Percentiles rank a stretch among this genome's conserved stretches.
Evolutionary conservation across 2,329 filamentous ascomycete genomes (phyloP).

Genomic region (Penicillium sp.): DNA sequence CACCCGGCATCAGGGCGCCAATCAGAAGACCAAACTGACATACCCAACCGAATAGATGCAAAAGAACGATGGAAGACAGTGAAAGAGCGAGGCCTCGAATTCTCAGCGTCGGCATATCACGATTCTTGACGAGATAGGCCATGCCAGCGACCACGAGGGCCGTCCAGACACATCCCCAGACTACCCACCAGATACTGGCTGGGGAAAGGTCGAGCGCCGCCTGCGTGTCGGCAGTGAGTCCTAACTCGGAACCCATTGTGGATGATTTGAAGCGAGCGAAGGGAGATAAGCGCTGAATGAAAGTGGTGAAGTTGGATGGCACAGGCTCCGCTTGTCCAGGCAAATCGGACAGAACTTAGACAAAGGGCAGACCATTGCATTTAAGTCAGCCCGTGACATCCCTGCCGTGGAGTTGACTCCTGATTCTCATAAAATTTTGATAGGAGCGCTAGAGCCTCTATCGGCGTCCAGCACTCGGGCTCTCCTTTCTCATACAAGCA

Average conservation of each 20-base stretch:
- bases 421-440: no score
- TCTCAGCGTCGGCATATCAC: constrained; percentile 31
- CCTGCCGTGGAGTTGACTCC: no score
- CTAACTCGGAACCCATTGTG: constrained; percentile 28
- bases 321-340: background rate
- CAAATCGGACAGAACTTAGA: background rate
- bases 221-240: constrained; percentile 23
- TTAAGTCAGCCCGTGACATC: background rate
- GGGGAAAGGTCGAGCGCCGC: constrained; percentile 15
- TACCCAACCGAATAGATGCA: constrained; percentile 36
- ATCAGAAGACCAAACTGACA: constrained; percentile 33
- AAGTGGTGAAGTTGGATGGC: constrained; percentile 15
- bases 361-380: background rate
- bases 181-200: constrained; percentile 26
- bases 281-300: constrained; percentile 7
- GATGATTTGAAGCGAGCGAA: background rate
- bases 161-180: constrained; percentile 30
- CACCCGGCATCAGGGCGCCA: constrained; percentile 41
- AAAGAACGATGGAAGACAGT: constrained; percentile 31
- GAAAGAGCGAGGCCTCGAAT: constrained; percentile 36
- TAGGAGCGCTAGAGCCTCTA: no score
- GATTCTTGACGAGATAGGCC: constrained; percentile 28
- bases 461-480: no score
- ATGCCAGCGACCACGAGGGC: constrained; percentile 25
- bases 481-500: no score